phyloP scores from a whole-genome alignment of 805 yeast genomes.

The Yarrowia deformans region DNA sequence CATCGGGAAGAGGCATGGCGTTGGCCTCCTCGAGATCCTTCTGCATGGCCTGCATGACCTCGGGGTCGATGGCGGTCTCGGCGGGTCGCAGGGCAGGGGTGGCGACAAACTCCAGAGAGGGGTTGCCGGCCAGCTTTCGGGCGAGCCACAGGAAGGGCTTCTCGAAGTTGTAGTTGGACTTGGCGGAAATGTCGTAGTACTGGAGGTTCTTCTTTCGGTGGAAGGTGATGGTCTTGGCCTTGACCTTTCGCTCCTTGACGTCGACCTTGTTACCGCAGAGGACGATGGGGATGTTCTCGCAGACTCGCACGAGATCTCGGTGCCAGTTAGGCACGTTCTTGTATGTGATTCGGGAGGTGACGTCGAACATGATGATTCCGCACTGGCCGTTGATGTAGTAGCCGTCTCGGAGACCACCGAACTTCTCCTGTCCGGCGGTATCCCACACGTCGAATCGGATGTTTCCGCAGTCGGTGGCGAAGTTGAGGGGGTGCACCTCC shows the following conservation, averaged over 20 bases:
- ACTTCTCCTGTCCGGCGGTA: conserved; percentile 99
- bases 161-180: conserved; percentile 99
- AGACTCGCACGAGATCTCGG: conserved; percentile 98
- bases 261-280: conserved; percentile 99
- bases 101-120: conserved; percentile 97
- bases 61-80: conserved; percentile 96
- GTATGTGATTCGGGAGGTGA: conserved; percentile 98
- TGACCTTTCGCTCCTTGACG: conserved; percentile 99
- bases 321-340: conserved; percentile 99
- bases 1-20: conserved; percentile 99
- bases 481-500: conserved; percentile 97
- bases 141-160: conserved; percentile 99
- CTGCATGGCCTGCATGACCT: conserved; percentile 97
- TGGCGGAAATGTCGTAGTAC: conserved; percentile 99
- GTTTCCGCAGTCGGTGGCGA: conserved; percentile 98
- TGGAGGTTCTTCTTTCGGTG: conserved; percentile 99
- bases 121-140: conserved; percentile 97
- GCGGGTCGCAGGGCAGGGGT: conserved; percentile 99
- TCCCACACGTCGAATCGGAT: conserved; percentile 99
- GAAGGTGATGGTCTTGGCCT: conserved; percentile 99
- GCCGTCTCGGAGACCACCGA: conserved; percentile 99
- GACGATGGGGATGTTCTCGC: conserved; percentile 99
- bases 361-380: conserved; percentile 99
- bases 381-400: conserved; percentile 99
- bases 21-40: conserved; percentile 99